Evolutionary conservation across 768 basidiomycete species (phyloP), one percentile per base, ranked within the genome.

Genomic region (Collybia mongolica): DNA sequence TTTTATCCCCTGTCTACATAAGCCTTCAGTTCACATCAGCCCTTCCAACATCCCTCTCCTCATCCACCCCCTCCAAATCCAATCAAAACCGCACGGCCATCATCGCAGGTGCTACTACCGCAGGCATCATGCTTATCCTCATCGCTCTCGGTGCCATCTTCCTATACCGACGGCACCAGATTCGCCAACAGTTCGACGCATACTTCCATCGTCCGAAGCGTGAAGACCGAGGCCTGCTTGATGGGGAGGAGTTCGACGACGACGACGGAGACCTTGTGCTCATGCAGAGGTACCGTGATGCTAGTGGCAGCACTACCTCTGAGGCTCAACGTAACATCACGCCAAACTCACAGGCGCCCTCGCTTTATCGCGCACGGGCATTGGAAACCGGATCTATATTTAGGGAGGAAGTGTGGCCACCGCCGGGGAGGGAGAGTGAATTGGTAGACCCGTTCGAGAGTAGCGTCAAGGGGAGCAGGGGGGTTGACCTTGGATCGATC

Each of bases 301-400:
- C 47, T 42, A 7, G 48, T 46, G 9, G 43, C 49, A 22, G 14
- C 18, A 23, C 35, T 8, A 18, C 9, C 11, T 17, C 28, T 5
- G 35, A 42, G 14, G n/a, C 56, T 38, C 48, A 49, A 15, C 46
- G 53, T 15, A 49, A 46, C 52, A 51, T 28, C 18, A 53, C 57
- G 1, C 54, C 46, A 1, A 55, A 58, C 18, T 41, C 72, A 0
- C 64, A 70, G n/a, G 55, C 71, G 0, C 71, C 69, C 0, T 67
- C 72, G 6, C 58, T 75, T 22, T 62, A 74, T 39, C 70, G 70
- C 24, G 62, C 73, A 2, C 64, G 73, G 5, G 68, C 64, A 3
- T 69, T 76, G 2, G 75, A 77, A 32, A 61, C 70, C 2, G 76
- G 75, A 1, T 78, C 77, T 0, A 66, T 75, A 29, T 79, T 80